These are phyloP conservation scores for Dothidotthia symphoricarpi DNA, from an alignment of 2,329 filamentous ascomycete species.

Conservation along the genomic window DNA sequence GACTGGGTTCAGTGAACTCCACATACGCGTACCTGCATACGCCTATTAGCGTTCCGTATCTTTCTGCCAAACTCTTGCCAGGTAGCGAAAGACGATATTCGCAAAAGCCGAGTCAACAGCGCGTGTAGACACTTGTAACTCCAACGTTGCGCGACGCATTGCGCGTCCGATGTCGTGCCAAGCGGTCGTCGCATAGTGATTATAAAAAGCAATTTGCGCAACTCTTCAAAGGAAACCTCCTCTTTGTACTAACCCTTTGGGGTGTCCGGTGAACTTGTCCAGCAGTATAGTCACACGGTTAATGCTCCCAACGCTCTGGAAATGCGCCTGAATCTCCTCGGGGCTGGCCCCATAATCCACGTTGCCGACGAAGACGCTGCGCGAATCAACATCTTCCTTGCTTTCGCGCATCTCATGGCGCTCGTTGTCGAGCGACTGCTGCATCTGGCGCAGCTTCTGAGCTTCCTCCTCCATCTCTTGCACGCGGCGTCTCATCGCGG, in stretches of 20 bases:
- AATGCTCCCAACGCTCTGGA: conserved; percentile 95
- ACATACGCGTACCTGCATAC: conserved; percentile 90
- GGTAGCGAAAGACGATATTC: conserved; percentile 49
- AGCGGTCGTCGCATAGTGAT: background rate
- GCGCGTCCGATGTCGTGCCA: conserved; percentile 2
- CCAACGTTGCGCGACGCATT: conserved; percentile 3
- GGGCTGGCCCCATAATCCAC: conserved; percentile 97
- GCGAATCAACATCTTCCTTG: conserved; percentile 91
- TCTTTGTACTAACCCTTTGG: conserved; percentile 80
- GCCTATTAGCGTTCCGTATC: conserved; percentile 54
- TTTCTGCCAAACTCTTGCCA: conserved; percentile 56
- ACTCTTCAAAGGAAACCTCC: conserved; percentile 37
- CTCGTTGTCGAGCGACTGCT: conserved; percentile 72
- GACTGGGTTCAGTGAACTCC: conserved; percentile 89
- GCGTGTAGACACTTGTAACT: conserved; percentile 1
- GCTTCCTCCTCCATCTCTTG: conserved; percentile 60
- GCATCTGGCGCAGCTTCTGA: conserved; percentile 55
- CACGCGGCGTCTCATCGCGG: conserved; percentile 54
- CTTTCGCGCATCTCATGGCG: conserved; percentile 81
- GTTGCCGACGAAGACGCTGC: conserved; percentile 97
- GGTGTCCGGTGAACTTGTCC: conserved; percentile 97
- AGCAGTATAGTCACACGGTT: conserved; percentile 96
- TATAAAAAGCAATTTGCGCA: background rate
- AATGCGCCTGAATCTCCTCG: conserved; percentile 97
- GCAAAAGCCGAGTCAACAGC: background rate